Evolutionary conservation across 2,329 filamentous ascomycete genomes (phyloP), one percentile per base, ranked within the genome.

Genomic region (Trichoderma citrinoviride): DNA sequence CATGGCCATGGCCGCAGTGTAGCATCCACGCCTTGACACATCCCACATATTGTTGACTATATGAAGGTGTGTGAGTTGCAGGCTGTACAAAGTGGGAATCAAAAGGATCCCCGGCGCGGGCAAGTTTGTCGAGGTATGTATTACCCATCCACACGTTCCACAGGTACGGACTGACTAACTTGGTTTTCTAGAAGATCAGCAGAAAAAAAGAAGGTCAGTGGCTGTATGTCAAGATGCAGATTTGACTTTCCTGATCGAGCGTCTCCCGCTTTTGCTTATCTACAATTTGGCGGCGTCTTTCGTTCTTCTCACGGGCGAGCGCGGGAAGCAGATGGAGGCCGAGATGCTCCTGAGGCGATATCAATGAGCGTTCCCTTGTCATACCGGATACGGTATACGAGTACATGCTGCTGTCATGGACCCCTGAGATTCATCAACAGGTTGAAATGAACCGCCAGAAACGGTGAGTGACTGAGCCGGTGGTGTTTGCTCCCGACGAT

Each of bases 141-240:
- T 12, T 37, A 5, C 29, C 49, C 56, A 19, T 21, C 29, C 56
- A 27, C 56, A 27, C 15, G 40, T 60, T 49, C 23, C 44, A n/a
- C 4, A 21, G 25, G 17, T 3, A 33, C 37, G 37, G 23, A 41
- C 23, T 23, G 17, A 29, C 57, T 33, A 27, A 29, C 19, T 23
- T 49, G 17, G 25, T 43, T n/a, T n/a, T 61, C 57, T 61, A 61
- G 37, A 61, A 61, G 46, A 52, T 43, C 47, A 61, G 21, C 33
- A 21, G 33, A 52, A 43, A 25, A 10, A 21, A 21, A 52, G 29
- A 25, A 10, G 33, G 17, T 1, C 12, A 44, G 57, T 19, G 29
- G 57, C 43, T 10, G 27, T 12, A 12, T n/a, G 5, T 21, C n/a
- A 41, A 44, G 33, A 52, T 61, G 47, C 57, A 61, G 10, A 25